These are phyloP conservation scores for Corniculantispora saksenae DNA, from an alignment of 2,329 filamentous ascomycete species.

Conservation along the genomic window DNA sequence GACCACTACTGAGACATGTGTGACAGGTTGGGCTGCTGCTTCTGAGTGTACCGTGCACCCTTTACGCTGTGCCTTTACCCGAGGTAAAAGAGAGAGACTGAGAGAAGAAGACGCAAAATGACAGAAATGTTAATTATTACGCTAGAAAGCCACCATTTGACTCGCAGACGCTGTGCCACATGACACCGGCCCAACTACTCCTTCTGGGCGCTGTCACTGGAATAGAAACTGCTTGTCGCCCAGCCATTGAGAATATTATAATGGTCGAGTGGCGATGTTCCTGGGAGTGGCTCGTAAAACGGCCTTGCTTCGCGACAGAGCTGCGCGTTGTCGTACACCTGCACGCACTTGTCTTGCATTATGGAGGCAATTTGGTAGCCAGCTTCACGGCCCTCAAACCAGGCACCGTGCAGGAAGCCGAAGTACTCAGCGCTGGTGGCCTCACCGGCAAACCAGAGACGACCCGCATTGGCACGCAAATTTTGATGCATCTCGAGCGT, in stretches of 20 bases:
- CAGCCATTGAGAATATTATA: conserved; percentile 39
- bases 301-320: conserved; percentile 24
- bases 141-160: conserved; percentile 10
- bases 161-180: background rate
- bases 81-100: no score
- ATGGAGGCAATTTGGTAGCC: conserved; percentile 46
- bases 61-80: background rate
- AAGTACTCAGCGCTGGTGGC: conserved; percentile 63
- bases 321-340: conserved; percentile 15
- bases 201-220: background rate
- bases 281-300: conserved; percentile 29
- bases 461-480: conserved; percentile 61
- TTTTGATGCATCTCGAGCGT: conserved; percentile 68
- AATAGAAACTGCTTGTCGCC: conserved; percentile 36
- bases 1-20: conserved; percentile 1
- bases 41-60: background rate
- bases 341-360: conserved; percentile 23
- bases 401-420: conserved; percentile 66
- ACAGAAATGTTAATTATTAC: background rate
- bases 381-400: conserved; percentile 54
- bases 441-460: conserved; percentile 67
- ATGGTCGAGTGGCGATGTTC: conserved; percentile 35
- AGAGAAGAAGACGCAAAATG: background rate
- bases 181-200: background rate
- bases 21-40: background rate